phyloP scores from a whole-genome alignment of 2,329 filamentous ascomycete species.

The Microdochium bolleyi region DNA sequence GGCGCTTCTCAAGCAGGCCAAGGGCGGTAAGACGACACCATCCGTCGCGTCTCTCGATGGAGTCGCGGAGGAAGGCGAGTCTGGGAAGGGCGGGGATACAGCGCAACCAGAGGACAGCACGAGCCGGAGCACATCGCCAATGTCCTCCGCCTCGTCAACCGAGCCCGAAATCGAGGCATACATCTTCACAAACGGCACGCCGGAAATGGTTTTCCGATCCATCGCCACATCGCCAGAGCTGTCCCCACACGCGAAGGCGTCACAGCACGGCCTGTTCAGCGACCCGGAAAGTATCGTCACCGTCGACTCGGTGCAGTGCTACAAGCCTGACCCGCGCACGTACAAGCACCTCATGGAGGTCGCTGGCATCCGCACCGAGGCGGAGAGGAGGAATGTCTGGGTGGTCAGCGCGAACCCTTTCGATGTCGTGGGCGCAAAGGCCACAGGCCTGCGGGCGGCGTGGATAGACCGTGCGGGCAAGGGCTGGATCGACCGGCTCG shows the following conservation, averaged over 20 bases:
- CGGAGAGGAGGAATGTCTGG: constrained; percentile 47
- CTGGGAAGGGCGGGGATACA: background rate
- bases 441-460: constrained; percentile 51
- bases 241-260: constrained; percentile 33
- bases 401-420: constrained; percentile 68
- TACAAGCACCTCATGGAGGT: constrained; percentile 52
- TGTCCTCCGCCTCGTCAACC: background rate
- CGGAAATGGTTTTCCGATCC: constrained; percentile 53
- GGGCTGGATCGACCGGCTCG: constrained; percentile 59
- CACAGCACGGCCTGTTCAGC: constrained; percentile 28
- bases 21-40: constrained; percentile 1
- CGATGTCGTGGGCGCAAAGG: constrained; percentile 58
- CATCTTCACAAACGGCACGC: constrained; percentile 65
- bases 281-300: constrained; percentile 35
- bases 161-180: constrained; percentile 37
- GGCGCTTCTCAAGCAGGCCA: constrained; percentile 29
- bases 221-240: constrained; percentile 49
- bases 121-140: background rate
- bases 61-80: background rate
- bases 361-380: constrained; percentile 30
- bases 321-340: constrained; percentile 56
- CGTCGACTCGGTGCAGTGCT: constrained; percentile 50
- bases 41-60: background rate
- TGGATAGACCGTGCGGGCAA: constrained; percentile 58
- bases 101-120: constrained; percentile 5